Percentiles rank a stretch among this genome's conserved stretches.
Evolutionary conservation across 768 basidiomycete genomes (phyloP).

Genomic region (Boletus sp.): DNA sequence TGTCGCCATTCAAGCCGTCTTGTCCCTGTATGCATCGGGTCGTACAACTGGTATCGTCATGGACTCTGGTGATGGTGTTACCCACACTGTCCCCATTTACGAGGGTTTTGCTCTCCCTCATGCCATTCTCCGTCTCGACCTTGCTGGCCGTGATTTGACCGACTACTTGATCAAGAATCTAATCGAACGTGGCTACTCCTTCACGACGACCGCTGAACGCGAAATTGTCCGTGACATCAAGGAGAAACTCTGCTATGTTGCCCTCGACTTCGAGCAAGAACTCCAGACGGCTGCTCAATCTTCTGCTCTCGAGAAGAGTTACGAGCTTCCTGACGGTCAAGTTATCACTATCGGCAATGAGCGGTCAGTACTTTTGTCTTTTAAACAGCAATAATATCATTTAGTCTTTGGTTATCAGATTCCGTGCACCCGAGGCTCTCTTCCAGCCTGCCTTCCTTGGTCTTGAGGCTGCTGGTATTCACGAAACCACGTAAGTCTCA

Average conservation of each 20-base stretch:
- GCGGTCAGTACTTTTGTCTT: conserved; percentile 34
- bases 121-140: conserved; percentile 88
- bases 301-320: conserved; percentile 87
- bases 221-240: conserved; percentile 98
- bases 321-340: conserved; percentile 90
- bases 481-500: conserved; percentile 54
- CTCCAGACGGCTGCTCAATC: conserved; percentile 87
- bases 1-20: conserved; percentile 70
- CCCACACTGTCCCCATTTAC: conserved; percentile 95
- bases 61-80: conserved; percentile 95
- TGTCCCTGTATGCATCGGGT: conserved; percentile 87
- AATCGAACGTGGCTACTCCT: conserved; percentile 88
- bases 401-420: conserved; percentile 30
- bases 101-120: conserved; percentile 92
- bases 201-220: conserved; percentile 90
- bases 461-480: conserved; percentile 83
- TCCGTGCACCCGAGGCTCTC: conserved; percentile 55
- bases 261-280: conserved; percentile 92
- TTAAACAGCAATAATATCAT: background rate
- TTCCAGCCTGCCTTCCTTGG: conserved; percentile 59
- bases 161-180: conserved; percentile 79
- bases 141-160: conserved; percentile 91
- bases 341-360: conserved; percentile 85
- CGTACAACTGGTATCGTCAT: conserved; percentile 94
- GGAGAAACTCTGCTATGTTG: conserved; percentile 90